Evolutionary conservation across 2,329 filamentous ascomycete species (phyloP), one percentile per base, ranked within the genome.

Genomic region (Ceratocystis lukuohia): DNA sequence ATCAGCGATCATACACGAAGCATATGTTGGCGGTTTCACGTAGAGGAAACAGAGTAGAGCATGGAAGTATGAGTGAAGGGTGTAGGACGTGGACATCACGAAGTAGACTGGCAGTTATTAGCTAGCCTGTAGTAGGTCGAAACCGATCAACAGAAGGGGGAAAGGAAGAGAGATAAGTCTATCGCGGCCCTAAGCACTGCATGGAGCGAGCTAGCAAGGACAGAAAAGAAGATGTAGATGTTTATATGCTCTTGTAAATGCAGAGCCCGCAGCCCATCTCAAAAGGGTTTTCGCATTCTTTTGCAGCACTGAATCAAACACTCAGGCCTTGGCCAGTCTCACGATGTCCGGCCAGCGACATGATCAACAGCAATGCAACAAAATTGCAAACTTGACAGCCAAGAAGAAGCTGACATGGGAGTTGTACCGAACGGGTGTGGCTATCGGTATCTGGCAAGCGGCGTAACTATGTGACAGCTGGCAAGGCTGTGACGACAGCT

Each of bases 291-390:
- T 0, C 37, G 37, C 10, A 41, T 41, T 12, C 8, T 41, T 53
- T 25, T 53, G 28, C 12, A 59, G 53, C 15, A 59, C n/a, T n/a
- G 20, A 50, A 12, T n/a, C 17, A 59, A 59, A 37, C 53, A 12
- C 53, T 25, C 2, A 20, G n/a, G 53, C 53, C 15, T 37, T 17
- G 28, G 25, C 53, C 15, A 33, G 53, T 59, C 53, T 30, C 53
- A 37, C 28, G 28, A 59, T 59, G 12, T 41, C 28, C 17, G 5
- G n/a, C 28, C 28, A 33, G 28, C 33, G 28, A 30, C 17, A 37
- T 59, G 53, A 59, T 59, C 53, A 25, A 17, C 28, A 33, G 37
- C 53, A 59, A 33, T 33, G 53, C 15, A 59, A 59, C 53, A 59
- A 17, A 59, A 59, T 12, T 28, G 8, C 28, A 59, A 30, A 6